Evolutionary conservation across 495 filamentous ascomycete species (phyloP), one percentile per base, ranked within the genome.

Genomic region (Aspergillus kassunensis): DNA sequence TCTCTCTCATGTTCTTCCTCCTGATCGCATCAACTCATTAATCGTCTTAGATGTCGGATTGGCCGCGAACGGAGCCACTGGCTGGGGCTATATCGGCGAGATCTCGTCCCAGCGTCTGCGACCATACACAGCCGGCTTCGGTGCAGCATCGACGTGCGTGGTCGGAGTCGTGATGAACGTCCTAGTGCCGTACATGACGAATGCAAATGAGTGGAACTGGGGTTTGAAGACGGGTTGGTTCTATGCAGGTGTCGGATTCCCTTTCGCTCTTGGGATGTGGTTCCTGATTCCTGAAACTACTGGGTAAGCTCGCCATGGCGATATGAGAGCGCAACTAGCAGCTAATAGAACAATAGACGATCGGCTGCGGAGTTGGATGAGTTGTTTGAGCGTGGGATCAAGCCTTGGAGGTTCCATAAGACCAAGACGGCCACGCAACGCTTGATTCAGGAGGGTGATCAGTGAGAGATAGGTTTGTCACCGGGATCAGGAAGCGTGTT

Each of bases 141-240:
- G 34, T n/a, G 44, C 44, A 1, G 53, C 53, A 13, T 35, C 37
- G 9, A 49, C 53, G 7, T 42, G 44, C 24, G 30, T 55, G 12
- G 21, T 55, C 9, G 53, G 44, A 2, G 36, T 55, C 4, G 36
- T 55, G 7, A 49, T 55, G 44, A 55, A 42, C 30, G 36, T 49
- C n/a, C 13, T 47, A 1, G 36, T 48, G 9, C 53, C 53, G 15
- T 49, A 49, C 27, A 55, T 55, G 53, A 55, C 44, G 9, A 55
- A 55, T 19, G 53, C 23, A 9, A 49, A 47, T 37, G 20, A 47
- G 6, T 48, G 51, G 51, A 46, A 55, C 24, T 55, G 53, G 53
- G 45, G 45, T 11, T 18, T 55, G 20, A 55, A 55, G 53, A 55
- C 53, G 3, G 53, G 53, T 2, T 55, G 44, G 44, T 55, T 49